Percentiles rank a stretch among this genome's conserved stretches.
Conservation (phyloP, 345 rosid species). For the Clausena lansium region DNA sequence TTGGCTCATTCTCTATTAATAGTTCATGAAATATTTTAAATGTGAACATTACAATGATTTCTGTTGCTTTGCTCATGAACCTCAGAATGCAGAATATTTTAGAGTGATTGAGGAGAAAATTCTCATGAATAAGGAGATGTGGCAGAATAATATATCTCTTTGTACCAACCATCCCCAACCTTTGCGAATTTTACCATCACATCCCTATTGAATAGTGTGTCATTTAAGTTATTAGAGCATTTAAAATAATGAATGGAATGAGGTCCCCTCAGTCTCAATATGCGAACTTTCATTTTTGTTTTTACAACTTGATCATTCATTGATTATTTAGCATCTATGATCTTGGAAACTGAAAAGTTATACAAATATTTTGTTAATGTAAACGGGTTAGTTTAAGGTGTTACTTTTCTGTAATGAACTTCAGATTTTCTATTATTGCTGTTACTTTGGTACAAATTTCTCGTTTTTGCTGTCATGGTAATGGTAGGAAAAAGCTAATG, state of each 20-base stretch:
- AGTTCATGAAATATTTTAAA: not conserved
- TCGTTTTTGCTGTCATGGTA: not conserved
- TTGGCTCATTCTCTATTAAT: not conserved
- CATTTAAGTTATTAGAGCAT: not conserved
- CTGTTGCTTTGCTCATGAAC: not conserved
- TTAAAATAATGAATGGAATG: not conserved
- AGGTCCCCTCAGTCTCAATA: not conserved
- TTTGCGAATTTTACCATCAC: not conserved
- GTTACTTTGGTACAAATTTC: not conserved
- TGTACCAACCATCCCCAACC: not conserved
- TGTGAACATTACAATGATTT: not conserved
- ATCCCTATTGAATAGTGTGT: not conserved
- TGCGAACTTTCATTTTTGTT: not conserved
- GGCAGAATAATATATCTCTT: too few relatives aligned
- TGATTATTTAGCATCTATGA: not conserved
- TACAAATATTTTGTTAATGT: not conserved
- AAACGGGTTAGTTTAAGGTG: not conserved
- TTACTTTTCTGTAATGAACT: slow-evolving; percentile 4
- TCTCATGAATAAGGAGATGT: not conserved
- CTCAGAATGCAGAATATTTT: not conserved
- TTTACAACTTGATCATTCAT: not conserved
- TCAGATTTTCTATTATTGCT: not conserved
- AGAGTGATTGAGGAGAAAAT: not conserved
- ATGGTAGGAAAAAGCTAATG: not conserved
- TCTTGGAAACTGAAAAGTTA: not conserved